Conservation (phyloP, 1,139 yeast species). For the Diutina siamensis region DNA sequence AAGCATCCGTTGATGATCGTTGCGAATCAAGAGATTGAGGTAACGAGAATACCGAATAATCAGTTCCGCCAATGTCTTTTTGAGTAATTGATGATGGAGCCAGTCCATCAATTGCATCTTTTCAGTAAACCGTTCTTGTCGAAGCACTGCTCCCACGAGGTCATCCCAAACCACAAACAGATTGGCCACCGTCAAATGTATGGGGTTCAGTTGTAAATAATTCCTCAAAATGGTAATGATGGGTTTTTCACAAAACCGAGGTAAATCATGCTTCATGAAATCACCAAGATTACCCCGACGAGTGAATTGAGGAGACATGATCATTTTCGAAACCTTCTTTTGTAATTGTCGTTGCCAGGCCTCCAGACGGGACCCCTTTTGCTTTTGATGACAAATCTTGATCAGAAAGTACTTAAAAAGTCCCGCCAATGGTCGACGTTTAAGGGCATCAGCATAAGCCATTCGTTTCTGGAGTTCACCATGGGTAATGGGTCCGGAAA, state of each 20-base stretch:
- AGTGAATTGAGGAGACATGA: neutral
- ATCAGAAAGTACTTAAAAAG: slow-evolving; percentile 10
- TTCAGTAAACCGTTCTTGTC: slow-evolving; percentile 21
- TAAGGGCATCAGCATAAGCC: slow-evolving; percentile 14
- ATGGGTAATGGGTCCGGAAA: slow-evolving; percentile 10
- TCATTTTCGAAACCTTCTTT: neutral
- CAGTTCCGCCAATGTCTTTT: slow-evolving; percentile 14
- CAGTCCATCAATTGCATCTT: slow-evolving; percentile 22
- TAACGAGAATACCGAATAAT: slow-evolving; percentile 18
- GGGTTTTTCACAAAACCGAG: slow-evolving; percentile 5
- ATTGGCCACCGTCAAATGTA: slow-evolving; percentile 13
- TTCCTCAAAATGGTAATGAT: slow-evolving; percentile 9
- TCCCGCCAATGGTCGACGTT: slow-evolving; percentile 11
- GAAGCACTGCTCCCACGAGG: slow-evolving; percentile 21
- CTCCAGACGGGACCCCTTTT: neutral
- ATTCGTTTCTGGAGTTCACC: slow-evolving; percentile 14
- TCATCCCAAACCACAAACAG: slow-evolving; percentile 16
- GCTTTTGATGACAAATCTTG: neutral
- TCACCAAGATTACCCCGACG: neutral
- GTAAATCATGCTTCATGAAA: slow-evolving; percentile 5
- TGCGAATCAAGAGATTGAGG: slow-evolving; percentile 13
- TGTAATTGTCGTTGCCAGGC: neutral
- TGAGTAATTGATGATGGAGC: slow-evolving; percentile 16
- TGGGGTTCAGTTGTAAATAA: slow-evolving; percentile 13
- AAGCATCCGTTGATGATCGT: slow-evolving; percentile 10